phyloP scores from a whole-genome alignment of 495 filamentous ascomycete genomes.

The Daldinia caldariorum region DNA sequence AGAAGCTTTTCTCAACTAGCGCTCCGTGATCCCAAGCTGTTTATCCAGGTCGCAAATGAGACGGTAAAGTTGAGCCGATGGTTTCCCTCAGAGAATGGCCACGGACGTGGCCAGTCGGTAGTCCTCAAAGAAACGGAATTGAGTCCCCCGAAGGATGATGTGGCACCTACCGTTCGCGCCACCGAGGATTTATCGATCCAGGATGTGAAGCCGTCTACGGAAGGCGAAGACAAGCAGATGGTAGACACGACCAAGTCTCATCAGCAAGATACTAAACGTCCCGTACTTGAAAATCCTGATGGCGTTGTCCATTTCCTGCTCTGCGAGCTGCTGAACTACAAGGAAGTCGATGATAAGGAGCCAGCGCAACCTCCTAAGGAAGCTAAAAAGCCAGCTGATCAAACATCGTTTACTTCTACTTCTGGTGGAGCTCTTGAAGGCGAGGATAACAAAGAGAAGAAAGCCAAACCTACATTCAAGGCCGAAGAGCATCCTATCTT shows the following conservation, averaged over 20 bases:
- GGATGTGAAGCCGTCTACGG: conserved; percentile 64
- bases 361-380: conserved; percentile 61
- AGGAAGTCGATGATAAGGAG: conserved; percentile 88
- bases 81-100: conserved; percentile 49
- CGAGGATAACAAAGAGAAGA: conserved; percentile 64
- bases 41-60: conserved; percentile 91
- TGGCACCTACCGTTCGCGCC: conserved; percentile 59
- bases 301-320: conserved; percentile 96
- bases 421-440: conserved; percentile 40
- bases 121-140: conserved; percentile 50
- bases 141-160: conserved; percentile 51
- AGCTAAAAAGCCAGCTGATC: conserved; percentile 50
- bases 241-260: conserved; percentile 68
- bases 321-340: conserved; percentile 91
- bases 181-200: conserved; percentile 64
- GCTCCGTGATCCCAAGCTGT: conserved; percentile 83
- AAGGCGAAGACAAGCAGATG: conserved; percentile 63
- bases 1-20: conserved; percentile 83
- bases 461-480: conserved; percentile 86
- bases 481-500: conserved; percentile 94
- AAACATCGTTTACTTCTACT: conserved; percentile 42
- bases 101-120: conserved; percentile 59
- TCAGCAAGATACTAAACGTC: conserved; percentile 74
- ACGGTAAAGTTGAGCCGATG: conserved; percentile 78
- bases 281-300: conserved; percentile 90